Evolutionary conservation across 2,329 filamentous ascomycete species (phyloP), one percentile per base, ranked within the genome.

Genomic region (Ceratocystis eucalypticola): DNA sequence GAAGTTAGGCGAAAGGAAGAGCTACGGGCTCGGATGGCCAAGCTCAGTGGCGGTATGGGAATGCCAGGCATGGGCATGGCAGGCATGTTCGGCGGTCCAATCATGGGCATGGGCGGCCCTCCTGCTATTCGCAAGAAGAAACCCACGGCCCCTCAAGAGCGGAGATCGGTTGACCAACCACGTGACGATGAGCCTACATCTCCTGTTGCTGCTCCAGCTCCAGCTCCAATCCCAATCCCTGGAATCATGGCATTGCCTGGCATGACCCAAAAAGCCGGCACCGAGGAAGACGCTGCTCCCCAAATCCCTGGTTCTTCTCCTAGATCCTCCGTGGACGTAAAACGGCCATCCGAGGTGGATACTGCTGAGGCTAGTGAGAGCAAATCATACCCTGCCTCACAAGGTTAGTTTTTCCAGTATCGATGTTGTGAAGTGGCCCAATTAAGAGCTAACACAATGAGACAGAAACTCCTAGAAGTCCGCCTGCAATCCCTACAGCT

Each of bases 61-160:
- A 96, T 97, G 88, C 86, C 91, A 74, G 90, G 91, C 71, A 96
- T 96, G 89, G 91, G 91, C 53, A 96, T 97, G 88, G 86, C 91
- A 73, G 90, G 91, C 71, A 94, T 97, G 86, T 95, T 96, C 74
- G 90, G 89, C 20, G 82, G 83, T 22, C 84, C 86, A 45, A 85
- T 84, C 68, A 83, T 91, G 74, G 82, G 86, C 17, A 82, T 88
- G 77, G 74, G 75, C 28, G 75, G 76, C n/a, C 73, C 77, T 37
- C 71, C 78, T 7, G 74, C 78, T 8, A 77, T 79, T 50, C 84
- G 80, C 73, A 85, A 85, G 75, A 85, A 85, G 74, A 83, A 82
- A 72, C 8, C 70, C 5, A 70, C 74, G 48, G 64, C 61, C 12
- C 33, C 64, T 17, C 65, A 66, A 46, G 77, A 77, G 68, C 67